Evolutionary conservation across 805 yeast genomes (phyloP).

Genomic region (Suhomyces sp.): DNA sequence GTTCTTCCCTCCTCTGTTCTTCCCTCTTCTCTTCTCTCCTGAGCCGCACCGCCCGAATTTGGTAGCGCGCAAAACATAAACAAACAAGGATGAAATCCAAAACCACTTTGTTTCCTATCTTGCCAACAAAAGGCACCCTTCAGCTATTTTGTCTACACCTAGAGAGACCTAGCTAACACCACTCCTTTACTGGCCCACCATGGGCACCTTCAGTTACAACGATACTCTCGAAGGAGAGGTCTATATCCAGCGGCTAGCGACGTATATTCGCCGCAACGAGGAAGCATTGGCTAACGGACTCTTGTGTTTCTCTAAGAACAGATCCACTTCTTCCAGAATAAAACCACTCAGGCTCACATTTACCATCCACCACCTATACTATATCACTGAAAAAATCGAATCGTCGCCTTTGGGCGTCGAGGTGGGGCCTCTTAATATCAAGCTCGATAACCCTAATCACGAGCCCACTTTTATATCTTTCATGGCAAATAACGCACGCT

Average conservation of each 20-base stretch:
- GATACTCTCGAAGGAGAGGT: constrained; percentile 54
- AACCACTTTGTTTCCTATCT: neutral
- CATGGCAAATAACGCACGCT: constrained; percentile 53
- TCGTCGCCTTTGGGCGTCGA: constrained; percentile 43
- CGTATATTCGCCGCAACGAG: constrained; percentile 54
- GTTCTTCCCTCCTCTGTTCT: neutral
- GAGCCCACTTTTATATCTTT: constrained; percentile 57
- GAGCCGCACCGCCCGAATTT: neutral
- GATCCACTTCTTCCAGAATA: constrained; percentile 19
- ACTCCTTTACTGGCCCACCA: neutral
- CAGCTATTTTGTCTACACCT: too few species aligned
- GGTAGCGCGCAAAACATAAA: constrained; percentile 1
- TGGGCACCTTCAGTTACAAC: constrained; percentile 25
- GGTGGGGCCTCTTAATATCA: constrained; percentile 61
- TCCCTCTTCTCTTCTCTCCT: neutral
- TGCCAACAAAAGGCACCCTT: too few species aligned
- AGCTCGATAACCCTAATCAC: constrained; percentile 56
- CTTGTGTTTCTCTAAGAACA: constrained; percentile 47
- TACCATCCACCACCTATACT: constrained; percentile 63
- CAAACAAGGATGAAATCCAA: neutral
- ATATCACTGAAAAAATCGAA: constrained; percentile 56
- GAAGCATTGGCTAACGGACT: constrained; percentile 59
- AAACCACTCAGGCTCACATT: constrained; percentile 57
- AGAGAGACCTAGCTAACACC: neutral
- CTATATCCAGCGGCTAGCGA: constrained; percentile 51